Percentiles rank a stretch among this genome's conserved stretches.
Evolutionary conservation across 1,284 basidiomycete species (phyloP).

Genomic region (Sanguinoderma infundibulare): DNA sequence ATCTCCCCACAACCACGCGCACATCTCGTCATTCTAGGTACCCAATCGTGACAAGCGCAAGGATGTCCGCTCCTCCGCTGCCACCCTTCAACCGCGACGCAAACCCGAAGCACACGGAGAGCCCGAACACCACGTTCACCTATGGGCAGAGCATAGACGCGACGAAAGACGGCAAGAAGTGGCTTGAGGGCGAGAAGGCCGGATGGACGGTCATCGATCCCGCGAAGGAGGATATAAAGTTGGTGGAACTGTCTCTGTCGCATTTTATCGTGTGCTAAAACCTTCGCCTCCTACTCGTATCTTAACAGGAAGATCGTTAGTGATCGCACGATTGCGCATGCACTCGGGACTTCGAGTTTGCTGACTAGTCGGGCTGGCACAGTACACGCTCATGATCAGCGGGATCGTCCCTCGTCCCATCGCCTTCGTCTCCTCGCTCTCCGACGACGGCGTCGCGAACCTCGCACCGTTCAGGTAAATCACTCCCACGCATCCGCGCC

Average conservation of each 20-base stretch:
- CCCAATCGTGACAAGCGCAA: background rate
- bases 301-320: slow-evolving; percentile 22
- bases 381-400: slow-evolving; percentile 60
- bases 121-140: slow-evolving; percentile 63
- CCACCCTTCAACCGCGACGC: slow-evolving; percentile 9
- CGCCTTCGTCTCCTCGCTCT: slow-evolving; percentile 72
- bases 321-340: background rate
- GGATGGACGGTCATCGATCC: slow-evolving; percentile 66
- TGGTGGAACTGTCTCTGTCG: slow-evolving; percentile 17
- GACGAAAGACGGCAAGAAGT: slow-evolving; percentile 49
- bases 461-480: slow-evolving; percentile 67
- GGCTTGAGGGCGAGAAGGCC: slow-evolving; percentile 53
- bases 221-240: slow-evolving; percentile 49
- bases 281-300: background rate
- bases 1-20: no score
- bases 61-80: slow-evolving; percentile 1
- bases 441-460: slow-evolving; percentile 60
- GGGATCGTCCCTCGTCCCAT: slow-evolving; percentile 75
- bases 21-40: no score
- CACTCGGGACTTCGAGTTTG: background rate
- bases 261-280: background rate
- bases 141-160: slow-evolving; percentile 55
- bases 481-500: background rate
- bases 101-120: slow-evolving; percentile 44
- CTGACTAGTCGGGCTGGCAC: background rate